Base-by-base conservation (phyloP, 148 eudicot genomes). In the Gaultheria prostrata region DNA sequence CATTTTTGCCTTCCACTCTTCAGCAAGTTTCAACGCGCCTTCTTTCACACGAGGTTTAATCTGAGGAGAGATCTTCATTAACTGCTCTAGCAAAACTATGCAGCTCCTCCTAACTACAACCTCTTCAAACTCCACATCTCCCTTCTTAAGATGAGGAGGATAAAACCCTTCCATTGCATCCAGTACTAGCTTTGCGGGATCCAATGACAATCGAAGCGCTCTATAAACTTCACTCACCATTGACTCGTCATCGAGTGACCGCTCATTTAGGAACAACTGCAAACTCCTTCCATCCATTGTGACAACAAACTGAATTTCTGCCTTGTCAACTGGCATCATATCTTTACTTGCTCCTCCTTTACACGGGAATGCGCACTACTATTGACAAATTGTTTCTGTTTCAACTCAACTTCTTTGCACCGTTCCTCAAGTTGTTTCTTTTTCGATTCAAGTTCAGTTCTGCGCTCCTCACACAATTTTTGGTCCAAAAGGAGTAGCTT, bases 101-200 rank as follows among this genome's bases (percentile, higher is more conserved):
- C 93, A 91, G 54, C 87, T 88, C 73, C 80, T 89, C 78, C 95
- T 86, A 15, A 88, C 90, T 2, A 92, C 86, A 54, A 26, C 61
- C 65, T 63, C 77, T 30, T 81, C 86, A 20, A 80, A 86, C 83
- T 83, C 88, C 32, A 65, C 69, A 77, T 86, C 71, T 32, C 67
- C 88, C 76, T 86, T 72, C 78, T 80, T 82, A 78, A 86, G 81
- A 75, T 89, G 89, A 8, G 88, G 86, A 63, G 89, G 88, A 71
- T 89, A 93, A 83, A 93, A 91, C 82, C 89, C 94, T 35, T 78
- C 77, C 76, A 93, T 85, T 78, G 93, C 95, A 87, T 93, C 94
- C 79, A 93, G 85, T 7, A 93, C 93, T 69, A 93, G 77, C 78
- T 87, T 89, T 28, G 92, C 87, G 43, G 95, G 93, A 78, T 90